These are phyloP conservation scores for Pholiota molesta DNA, from an alignment of 768 basidiomycete species.

Conservation along the genomic window DNA sequence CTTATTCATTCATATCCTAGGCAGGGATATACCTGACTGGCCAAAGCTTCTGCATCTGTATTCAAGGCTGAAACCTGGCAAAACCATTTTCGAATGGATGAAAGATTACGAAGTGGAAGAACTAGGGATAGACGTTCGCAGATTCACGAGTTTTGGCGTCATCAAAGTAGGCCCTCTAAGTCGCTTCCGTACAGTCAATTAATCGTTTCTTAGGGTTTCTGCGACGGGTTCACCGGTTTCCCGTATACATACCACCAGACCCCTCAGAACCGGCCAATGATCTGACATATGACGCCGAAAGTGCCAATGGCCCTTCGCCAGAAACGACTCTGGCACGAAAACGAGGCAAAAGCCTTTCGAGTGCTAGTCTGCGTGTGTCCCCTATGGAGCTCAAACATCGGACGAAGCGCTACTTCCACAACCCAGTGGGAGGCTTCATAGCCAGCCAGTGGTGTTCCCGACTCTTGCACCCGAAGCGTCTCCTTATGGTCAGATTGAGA, in stretches of 20 bases:
- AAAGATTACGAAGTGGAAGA: constrained; percentile 68
- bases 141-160: constrained; percentile 97
- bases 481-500: constrained; percentile 14
- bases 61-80: constrained; percentile 81
- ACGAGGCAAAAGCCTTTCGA: constrained; percentile 41
- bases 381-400: neutral
- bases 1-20: constrained; percentile 31
- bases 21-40: constrained; percentile 76
- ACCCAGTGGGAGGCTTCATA: constrained; percentile 26
- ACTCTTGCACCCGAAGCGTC: constrained; percentile 19
- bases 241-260: constrained; percentile 61
- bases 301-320: constrained; percentile 16
- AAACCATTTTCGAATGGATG: constrained; percentile 89
- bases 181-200: neutral
- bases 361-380: constrained; percentile 24
- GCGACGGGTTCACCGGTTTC: constrained; percentile 92
- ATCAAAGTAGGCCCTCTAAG: constrained; percentile 71
- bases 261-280: constrained; percentile 20
- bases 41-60: constrained; percentile 86
- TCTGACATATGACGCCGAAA: constrained; percentile 18
- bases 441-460: constrained; percentile 27
- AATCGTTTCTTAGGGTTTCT: constrained; percentile 68
- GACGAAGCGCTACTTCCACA: constrained; percentile 11
- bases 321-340: constrained; percentile 33
- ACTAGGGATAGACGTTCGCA: constrained; percentile 83